These are phyloP conservation scores for Harringtonia lauricola DNA, from an alignment of 2,329 filamentous ascomycete genomes.

Conservation along the genomic window DNA sequence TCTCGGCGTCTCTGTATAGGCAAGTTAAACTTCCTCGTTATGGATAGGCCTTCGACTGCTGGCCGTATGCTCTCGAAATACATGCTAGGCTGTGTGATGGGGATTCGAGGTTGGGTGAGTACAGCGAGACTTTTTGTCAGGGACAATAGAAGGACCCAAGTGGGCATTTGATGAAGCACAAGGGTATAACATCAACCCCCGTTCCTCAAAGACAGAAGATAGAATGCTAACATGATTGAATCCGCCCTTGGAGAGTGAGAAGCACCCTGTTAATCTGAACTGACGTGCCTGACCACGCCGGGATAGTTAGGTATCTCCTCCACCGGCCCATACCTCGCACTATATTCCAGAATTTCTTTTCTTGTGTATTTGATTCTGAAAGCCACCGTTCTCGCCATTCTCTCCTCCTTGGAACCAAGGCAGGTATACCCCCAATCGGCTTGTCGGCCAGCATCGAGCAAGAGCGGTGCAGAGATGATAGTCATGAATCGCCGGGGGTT, in stretches of 20 bases:
- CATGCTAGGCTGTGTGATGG: neutral
- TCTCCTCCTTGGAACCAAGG: neutral
- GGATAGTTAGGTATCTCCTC: neutral
- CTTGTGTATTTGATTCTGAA: conserved; percentile 3
- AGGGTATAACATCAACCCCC: neutral
- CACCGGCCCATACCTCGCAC: conserved; percentile 1
- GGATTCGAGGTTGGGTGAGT: neutral
- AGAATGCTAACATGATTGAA: neutral
- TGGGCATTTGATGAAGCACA: neutral
- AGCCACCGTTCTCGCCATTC: neutral
- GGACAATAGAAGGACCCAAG: neutral
- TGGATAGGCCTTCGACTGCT: too few species aligned
- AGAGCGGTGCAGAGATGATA: conserved; percentile 2
- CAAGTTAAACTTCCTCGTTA: too few species aligned
- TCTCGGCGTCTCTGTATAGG: too few species aligned
- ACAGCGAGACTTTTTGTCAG: neutral
- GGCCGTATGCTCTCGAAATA: too few species aligned
- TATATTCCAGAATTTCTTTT: neutral
- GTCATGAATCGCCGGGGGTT: conserved; percentile 1
- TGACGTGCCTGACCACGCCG: neutral
- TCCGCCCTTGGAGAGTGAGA: neutral
- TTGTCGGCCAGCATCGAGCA: conserved; percentile 1
- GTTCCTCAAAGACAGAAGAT: too few species aligned
- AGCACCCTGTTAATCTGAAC: neutral
- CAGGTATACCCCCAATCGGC: conserved; percentile 5